These are phyloP conservation scores for Hawksworthiomyces lignivorus DNA, from an alignment of 2,329 filamentous ascomycete genomes.

Conservation along the genomic window DNA sequence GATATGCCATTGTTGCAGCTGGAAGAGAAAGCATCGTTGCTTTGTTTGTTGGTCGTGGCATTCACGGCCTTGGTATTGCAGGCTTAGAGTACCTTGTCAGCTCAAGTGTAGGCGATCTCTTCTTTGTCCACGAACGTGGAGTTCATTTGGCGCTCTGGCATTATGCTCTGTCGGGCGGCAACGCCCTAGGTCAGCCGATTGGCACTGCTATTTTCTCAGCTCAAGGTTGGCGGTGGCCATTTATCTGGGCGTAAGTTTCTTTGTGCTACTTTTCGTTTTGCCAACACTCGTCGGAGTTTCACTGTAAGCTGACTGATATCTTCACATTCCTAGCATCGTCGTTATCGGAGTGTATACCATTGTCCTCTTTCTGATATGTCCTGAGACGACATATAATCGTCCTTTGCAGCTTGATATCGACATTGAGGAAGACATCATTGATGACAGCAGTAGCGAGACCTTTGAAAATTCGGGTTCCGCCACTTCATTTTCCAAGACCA, in stretches of 20 bases:
- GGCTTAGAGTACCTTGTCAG: constrained; percentile 28
- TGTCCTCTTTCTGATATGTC: constrained; percentile 32
- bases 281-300: no score
- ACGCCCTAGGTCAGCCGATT: constrained; percentile 4
- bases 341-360: constrained; percentile 27
- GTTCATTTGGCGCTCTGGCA: constrained; percentile 23
- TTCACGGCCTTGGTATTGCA: constrained; percentile 21
- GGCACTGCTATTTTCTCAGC: constrained; percentile 2
- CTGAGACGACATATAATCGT: constrained; percentile 31
- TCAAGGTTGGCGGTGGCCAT: constrained; percentile 2
- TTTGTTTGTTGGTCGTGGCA: constrained; percentile 15
- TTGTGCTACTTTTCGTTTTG: no score
- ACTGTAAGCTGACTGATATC: no score
- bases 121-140: constrained; percentile 47
- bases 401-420: not conserved
- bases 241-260: constrained; percentile 1
- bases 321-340: constrained; percentile 25
- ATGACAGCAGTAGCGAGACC: constrained; percentile 2
- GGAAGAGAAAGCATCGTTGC: constrained; percentile 15
- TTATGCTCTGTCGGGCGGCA: constrained; percentile 4
- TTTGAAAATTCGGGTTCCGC: no score
- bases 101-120: constrained; percentile 45
- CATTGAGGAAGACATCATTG: constrained; percentile 6
- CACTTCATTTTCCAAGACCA: no score
- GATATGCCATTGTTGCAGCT: constrained; percentile 14